Base-by-base conservation (phyloP, 306 rosid species). In the Quercus glauca region DNA sequence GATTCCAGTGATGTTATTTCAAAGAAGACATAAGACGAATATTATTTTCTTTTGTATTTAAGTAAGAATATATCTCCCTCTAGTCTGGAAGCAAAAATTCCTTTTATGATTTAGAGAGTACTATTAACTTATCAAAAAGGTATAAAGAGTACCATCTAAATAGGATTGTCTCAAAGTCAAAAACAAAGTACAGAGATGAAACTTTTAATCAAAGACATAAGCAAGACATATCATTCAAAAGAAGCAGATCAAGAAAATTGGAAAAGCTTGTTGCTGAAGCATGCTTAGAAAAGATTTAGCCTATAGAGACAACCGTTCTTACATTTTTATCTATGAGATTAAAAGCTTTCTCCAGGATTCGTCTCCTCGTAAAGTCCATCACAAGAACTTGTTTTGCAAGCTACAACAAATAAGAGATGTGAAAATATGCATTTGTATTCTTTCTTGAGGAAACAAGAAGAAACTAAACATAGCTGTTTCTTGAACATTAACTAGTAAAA, bases 381-480 rank as follows among this genome's bases (percentile, higher is more conserved):
- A 81, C 83, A 35, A 56, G 89, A 82, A 95, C 92, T 93, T 91
- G 97, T 80, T 91, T 93, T 20, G 75, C 94, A 80, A 95, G 98
- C 99, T 95, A 78, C 81, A 82, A 71, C 43, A 86, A 55, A 81
- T 74, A 85, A 35, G 57, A 73, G 33, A 81, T 82, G 43, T 61
- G 29, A 83, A 60, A 52, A 69, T 70, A 69, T 67, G 80, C 71
- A 73, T 79, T 73, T 26, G 49, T 45, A 70, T 80, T 80, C 83
- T 69, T 75, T 61, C 37, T 49, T 63, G 45, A 67, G 75, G 75
- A 71, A 15, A 59, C 74, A 55, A 76, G 60, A 71, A 35, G 29
- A 53, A 45, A 37, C 6, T 69, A 52, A 78, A 45, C 55, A 55
- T 33, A 37, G 17, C 59, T 21, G 21, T 61, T 53, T 20, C 67